These are phyloP conservation scores for Ophiostoma tasmaniense DNA, from an alignment of 2,329 filamentous ascomycete genomes.

Conservation along the genomic window DNA sequence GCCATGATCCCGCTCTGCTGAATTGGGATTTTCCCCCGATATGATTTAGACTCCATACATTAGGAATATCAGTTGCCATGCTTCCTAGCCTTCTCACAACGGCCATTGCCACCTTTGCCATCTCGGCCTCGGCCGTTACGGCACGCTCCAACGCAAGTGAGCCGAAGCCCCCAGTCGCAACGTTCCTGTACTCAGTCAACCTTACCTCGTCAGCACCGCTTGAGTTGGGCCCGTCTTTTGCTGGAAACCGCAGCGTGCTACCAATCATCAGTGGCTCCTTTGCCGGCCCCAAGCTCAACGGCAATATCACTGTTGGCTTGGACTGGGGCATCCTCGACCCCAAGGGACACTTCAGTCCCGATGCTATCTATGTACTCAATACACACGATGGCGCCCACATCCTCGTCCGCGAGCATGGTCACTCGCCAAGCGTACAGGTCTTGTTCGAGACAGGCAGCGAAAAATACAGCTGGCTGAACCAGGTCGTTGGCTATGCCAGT, in stretches of 20 bases:
- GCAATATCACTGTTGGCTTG: conserved; percentile 28
- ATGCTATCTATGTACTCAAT: conserved; percentile 33
- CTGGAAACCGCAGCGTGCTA: conserved; percentile 25
- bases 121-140: background rate
- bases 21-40: no score
- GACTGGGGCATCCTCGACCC: conserved; percentile 32
- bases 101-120: background rate
- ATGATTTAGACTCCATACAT: no score
- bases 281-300: conserved; percentile 29
- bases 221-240: conserved; percentile 23
- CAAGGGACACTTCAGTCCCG: conserved; percentile 31
- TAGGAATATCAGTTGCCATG: background rate
- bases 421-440: conserved; percentile 29
- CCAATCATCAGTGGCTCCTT: conserved; percentile 32
- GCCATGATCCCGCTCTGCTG: background rate
- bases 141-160: background rate
- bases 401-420: conserved; percentile 30
- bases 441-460: conserved; percentile 30
- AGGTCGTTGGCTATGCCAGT: conserved; percentile 24
- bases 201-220: conserved; percentile 21
- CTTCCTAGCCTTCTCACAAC: background rate
- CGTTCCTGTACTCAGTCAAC: conserved; percentile 26
- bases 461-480: conserved; percentile 33
- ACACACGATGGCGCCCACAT: conserved; percentile 33
- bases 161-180: conserved; percentile 11